Evolutionary conservation across 352 stramenopile species (phyloP).

Genomic region (Globisporangium irregulare): DNA sequence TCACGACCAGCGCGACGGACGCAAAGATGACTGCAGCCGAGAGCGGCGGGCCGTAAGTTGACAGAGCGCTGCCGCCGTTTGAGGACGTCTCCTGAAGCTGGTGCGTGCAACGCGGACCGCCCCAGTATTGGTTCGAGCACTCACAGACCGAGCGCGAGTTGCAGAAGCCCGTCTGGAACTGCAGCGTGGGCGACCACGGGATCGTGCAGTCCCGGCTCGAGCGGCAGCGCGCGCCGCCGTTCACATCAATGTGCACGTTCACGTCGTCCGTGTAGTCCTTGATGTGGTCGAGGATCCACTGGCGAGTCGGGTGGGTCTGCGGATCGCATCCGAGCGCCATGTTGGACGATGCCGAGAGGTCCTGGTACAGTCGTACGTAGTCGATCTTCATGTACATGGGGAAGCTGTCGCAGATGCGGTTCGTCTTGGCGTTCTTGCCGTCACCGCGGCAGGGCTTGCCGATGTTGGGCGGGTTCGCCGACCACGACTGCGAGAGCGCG

Average conservation of each 20-base stretch:
- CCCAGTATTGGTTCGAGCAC: slow-evolving; percentile 60
- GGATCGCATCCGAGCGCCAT: slow-evolving; percentile 67
- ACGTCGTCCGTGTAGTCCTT: slow-evolving; percentile 52
- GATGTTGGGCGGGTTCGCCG: slow-evolving; percentile 49
- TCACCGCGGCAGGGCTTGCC: slow-evolving; percentile 55
- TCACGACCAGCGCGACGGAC: slow-evolving; percentile 28
- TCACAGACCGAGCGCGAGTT: slow-evolving; percentile 41
- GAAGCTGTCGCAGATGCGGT: slow-evolving; percentile 78
- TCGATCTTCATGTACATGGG: slow-evolving; percentile 86
- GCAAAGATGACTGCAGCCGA: slow-evolving; percentile 26
- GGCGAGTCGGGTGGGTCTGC: slow-evolving; percentile 50
- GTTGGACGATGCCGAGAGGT: slow-evolving; percentile 31
- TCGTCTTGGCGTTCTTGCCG: slow-evolving; percentile 38
- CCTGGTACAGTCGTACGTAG: slow-evolving; percentile 79
- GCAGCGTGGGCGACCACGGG: slow-evolving; percentile 29
- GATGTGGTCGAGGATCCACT: slow-evolving; percentile 70
- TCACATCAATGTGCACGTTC: slow-evolving; percentile 53
- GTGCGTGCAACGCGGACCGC: slow-evolving; percentile 60
- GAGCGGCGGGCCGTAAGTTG: slow-evolving; percentile 31
- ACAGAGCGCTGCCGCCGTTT: slow-evolving; percentile 5
- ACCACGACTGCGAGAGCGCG: slow-evolving; percentile 88
- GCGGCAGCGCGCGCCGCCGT: slow-evolving; percentile 48
- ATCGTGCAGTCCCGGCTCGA: slow-evolving; percentile 62
- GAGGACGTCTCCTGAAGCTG: slow-evolving; percentile 26
- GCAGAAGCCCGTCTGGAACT: slow-evolving; percentile 58